Evolutionary conservation across 1,284 basidiomycete genomes (phyloP).

Genomic region (Rhodotorula sp.): DNA sequence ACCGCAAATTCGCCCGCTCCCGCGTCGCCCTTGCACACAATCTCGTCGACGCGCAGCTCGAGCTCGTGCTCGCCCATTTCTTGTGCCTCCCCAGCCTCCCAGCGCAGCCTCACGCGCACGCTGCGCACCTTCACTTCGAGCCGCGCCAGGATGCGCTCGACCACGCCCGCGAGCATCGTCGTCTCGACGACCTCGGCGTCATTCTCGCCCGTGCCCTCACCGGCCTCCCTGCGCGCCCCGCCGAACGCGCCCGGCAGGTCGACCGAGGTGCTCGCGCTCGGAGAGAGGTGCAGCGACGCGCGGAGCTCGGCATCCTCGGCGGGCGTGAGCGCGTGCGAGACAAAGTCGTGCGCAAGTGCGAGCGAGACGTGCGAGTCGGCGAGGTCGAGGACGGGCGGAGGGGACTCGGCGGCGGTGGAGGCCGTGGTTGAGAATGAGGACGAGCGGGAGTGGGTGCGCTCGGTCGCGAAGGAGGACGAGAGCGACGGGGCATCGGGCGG

Average conservation of each 20-base stretch:
- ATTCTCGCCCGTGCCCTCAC: constrained; percentile 43
- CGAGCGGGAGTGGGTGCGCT: background rate
- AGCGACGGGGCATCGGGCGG: background rate
- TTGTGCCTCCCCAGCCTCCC: background rate
- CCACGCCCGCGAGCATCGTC: constrained; percentile 77
- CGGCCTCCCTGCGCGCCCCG: constrained; percentile 54
- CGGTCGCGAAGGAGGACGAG: background rate
- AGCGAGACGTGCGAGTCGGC: constrained; percentile 69
- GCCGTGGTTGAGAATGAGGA: background rate
- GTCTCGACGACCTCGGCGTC: constrained; percentile 56
- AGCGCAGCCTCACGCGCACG: constrained; percentile 61
- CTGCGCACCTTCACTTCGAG: constrained; percentile 75
- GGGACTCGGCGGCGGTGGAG: background rate
- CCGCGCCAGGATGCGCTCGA: constrained; percentile 77
- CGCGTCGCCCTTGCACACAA: constrained; percentile 47
- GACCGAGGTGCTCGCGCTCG: constrained; percentile 59
- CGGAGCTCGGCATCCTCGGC: constrained; percentile 71
- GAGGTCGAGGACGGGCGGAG: constrained; percentile 40
- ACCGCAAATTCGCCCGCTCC: constrained; percentile 10
- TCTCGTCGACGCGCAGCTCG: constrained; percentile 48
- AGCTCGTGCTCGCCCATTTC: constrained; percentile 37
- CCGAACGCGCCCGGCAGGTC: constrained; percentile 62
- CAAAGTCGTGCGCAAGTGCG: constrained; percentile 68
- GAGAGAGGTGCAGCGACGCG: constrained; percentile 63
- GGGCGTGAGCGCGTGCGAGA: constrained; percentile 74